Conservation (phyloP, 1,284 basidiomycete genomes). For the Golubevia pallescens region DNA sequence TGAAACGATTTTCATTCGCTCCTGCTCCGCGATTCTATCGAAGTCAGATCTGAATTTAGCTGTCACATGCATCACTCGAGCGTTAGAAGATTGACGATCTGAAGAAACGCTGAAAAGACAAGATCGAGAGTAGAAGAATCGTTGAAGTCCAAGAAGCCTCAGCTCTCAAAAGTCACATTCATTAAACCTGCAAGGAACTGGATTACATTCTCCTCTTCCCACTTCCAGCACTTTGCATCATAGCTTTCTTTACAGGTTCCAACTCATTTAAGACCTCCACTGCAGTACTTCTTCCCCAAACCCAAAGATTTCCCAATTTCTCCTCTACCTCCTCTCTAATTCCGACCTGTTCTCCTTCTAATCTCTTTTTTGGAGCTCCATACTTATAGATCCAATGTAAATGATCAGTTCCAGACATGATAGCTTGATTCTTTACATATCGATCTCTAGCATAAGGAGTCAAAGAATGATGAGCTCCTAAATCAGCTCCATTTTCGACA, state of each 20-base stretch:
- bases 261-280: constrained; percentile 61
- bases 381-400: constrained; percentile 54
- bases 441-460: constrained; percentile 39
- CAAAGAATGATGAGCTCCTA: constrained; percentile 47
- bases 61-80: too few species aligned
- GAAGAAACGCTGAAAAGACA: too few species aligned
- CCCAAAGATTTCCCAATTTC: constrained; percentile 21
- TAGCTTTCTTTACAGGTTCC: constrained; percentile 39
- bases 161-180: too few species aligned
- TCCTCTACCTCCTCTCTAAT: constrained; percentile 27
- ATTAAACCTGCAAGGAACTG: too few species aligned
- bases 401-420: constrained; percentile 55
- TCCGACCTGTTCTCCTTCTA: constrained; percentile 14
- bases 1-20: too few species aligned
- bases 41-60: too few species aligned
- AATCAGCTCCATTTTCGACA: constrained; percentile 35
- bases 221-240: constrained; percentile 15
- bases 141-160: neutral
- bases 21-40: too few species aligned
- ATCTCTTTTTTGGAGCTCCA: neutral
- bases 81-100: too few species aligned
- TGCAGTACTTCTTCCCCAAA: constrained; percentile 57
- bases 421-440: constrained; percentile 56
- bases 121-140: neutral
- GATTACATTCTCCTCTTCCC: too few species aligned